phyloP scores from a whole-genome alignment of 306 rosid genomes.

The Mucuna pruriens region DNA sequence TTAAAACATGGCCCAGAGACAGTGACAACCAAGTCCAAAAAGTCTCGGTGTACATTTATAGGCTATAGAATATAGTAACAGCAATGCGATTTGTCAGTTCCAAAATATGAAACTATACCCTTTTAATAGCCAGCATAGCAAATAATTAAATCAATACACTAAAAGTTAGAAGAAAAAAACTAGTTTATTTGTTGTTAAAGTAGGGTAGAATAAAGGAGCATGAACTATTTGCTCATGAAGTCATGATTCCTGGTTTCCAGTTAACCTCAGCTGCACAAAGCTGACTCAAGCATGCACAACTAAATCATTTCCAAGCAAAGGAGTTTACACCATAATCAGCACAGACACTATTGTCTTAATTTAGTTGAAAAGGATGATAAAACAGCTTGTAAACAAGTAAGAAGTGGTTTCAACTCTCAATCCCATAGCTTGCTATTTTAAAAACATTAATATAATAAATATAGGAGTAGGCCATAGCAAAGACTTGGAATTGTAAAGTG shows the following conservation, averaged over 20 bases:
- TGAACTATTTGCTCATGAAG: not conserved
- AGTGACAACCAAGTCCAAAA: not conserved
- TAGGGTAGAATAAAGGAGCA: not conserved
- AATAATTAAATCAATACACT: constrained; percentile 1
- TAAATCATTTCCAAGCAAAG: not conserved
- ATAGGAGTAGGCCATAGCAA: not conserved
- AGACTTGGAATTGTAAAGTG: not conserved
- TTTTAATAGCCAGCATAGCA: not conserved
- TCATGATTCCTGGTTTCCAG: constrained; percentile 12
- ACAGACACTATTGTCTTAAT: not conserved
- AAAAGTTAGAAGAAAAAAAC: not conserved
- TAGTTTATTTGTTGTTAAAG: not conserved
- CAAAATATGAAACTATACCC: constrained; percentile 25
- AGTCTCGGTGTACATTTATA: not conserved
- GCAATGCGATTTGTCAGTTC: not conserved
- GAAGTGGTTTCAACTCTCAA: not conserved
- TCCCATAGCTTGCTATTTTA: not conserved
- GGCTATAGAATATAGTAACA: not conserved
- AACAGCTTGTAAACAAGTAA: not conserved
- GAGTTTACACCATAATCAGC: not conserved
- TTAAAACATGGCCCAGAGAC: constrained; percentile 19
- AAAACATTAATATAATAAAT: not conserved
- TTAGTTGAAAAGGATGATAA: not conserved
- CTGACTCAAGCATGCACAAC: constrained; percentile 1
- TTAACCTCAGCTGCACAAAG: not conserved